These are phyloP conservation scores for Capsicum baccatum DNA, from an alignment of 257 asterid species.

Conservation along the genomic window DNA sequence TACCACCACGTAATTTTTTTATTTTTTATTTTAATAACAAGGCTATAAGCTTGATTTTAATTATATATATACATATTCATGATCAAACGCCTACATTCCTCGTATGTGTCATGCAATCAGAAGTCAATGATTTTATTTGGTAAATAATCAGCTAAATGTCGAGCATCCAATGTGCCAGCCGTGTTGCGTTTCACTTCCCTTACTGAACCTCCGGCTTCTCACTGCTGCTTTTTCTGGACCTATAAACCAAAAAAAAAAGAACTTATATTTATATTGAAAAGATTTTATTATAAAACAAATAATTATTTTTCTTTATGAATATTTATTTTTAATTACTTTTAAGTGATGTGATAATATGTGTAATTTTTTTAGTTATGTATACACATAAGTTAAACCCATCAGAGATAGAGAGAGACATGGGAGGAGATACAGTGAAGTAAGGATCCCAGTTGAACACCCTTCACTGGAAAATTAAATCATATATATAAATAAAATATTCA, in stretches of 20 bases:
- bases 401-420: no score
- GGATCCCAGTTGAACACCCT: no score
- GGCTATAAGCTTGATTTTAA: no score
- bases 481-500: no score
- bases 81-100: not conserved
- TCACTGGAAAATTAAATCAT: no score
- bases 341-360: not conserved
- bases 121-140: not conserved
- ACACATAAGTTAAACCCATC: no score
- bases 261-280: not conserved
- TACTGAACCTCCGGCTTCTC: not conserved
- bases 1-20: no score
- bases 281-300: no score
- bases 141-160: not conserved
- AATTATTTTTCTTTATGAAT: not conserved
- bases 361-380: not conserved
- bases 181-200: conserved; percentile 9
- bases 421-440: no score
- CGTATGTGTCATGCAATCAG: not conserved
- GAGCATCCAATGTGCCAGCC: not conserved
- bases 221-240: not conserved
- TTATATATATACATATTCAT: no score
- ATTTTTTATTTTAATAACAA: no score
- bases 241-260: not conserved
- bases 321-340: not conserved